Evolutionary conservation across 108 stramenopile genomes (phyloP).

Genomic region (Conticribra guillardii): DNA sequence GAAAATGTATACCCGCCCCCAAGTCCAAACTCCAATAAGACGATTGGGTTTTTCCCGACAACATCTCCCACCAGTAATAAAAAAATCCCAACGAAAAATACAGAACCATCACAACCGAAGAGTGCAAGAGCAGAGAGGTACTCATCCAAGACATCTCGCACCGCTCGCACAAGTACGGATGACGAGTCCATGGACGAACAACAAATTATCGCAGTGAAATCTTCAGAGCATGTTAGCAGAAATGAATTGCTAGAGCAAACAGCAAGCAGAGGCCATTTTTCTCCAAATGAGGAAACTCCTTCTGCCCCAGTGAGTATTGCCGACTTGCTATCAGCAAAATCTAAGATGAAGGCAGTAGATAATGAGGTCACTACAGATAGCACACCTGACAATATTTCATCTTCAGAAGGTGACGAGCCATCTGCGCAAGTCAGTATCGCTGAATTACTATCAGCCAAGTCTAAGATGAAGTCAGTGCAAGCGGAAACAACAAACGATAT

Average conservation of each 20-base stretch:
- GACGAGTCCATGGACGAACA: no score
- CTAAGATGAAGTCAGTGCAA: no score
- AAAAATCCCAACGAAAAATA: neutral
- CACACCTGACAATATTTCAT: neutral
- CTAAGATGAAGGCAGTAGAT: neutral
- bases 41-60: constrained; percentile 4
- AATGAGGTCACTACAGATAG: neutral
- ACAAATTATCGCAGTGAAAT: neutral
- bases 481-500: neutral
- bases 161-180: neutral
- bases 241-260: no score
- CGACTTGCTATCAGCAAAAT: constrained; percentile 6
- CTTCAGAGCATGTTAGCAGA: neutral
- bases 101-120: neutral
- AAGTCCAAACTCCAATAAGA: neutral
- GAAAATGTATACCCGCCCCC: neutral
- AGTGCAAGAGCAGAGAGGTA: neutral
- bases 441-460: neutral
- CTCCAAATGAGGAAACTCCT: no score
- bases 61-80: constrained; percentile 11
- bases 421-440: neutral
- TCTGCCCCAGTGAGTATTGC: no score
- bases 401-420: neutral
- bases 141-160: neutral
- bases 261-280: neutral